Percentiles rank a stretch among this genome's conserved stretches.
Conservation (phyloP, 768 basidiomycete species). For the Rubroboletus satanas region DNA sequence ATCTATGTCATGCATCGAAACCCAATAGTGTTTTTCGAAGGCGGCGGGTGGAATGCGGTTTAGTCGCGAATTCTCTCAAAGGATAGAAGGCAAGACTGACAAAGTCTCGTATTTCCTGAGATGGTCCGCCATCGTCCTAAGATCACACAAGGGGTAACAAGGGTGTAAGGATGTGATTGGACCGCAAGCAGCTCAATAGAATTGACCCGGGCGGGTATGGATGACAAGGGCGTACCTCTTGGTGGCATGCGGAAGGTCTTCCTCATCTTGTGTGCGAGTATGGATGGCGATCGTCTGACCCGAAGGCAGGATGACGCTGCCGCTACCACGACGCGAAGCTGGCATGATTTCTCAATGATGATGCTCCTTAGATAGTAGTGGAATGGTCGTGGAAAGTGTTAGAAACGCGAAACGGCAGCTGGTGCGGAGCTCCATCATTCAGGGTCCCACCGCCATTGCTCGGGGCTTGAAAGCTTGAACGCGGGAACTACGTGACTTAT, state of each 20-base stretch:
- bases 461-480: not conserved
- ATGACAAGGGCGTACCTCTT: constrained; percentile 60
- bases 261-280: constrained; percentile 83
- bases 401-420: constrained; percentile 2
- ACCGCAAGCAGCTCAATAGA: not conserved
- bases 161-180: constrained; percentile 3
- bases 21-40: not conserved
- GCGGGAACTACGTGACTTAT: constrained; percentile 28
- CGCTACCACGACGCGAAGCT: constrained; percentile 73
- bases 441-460: not conserved
- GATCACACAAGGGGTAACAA: not conserved
- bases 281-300: constrained; percentile 84
- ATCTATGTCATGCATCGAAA: constrained; percentile 40
- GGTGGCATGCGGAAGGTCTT: constrained; percentile 88
- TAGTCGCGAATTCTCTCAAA: not conserved
- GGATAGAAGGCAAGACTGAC: constrained; percentile 43
- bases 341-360: constrained; percentile 44
- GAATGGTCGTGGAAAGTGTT: constrained; percentile 17
- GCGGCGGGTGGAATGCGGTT: not conserved
- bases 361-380: not conserved
- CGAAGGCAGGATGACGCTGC: constrained; percentile 63
- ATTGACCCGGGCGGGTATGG: not conserved
- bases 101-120: constrained; percentile 85
- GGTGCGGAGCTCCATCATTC: constrained; percentile 17
- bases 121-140: constrained; percentile 90